Percentiles rank a stretch among this genome's conserved stretches.
phyloP scores from a whole-genome alignment of 2,329 filamentous ascomycete species.

The Setomelanomma holmii region DNA sequence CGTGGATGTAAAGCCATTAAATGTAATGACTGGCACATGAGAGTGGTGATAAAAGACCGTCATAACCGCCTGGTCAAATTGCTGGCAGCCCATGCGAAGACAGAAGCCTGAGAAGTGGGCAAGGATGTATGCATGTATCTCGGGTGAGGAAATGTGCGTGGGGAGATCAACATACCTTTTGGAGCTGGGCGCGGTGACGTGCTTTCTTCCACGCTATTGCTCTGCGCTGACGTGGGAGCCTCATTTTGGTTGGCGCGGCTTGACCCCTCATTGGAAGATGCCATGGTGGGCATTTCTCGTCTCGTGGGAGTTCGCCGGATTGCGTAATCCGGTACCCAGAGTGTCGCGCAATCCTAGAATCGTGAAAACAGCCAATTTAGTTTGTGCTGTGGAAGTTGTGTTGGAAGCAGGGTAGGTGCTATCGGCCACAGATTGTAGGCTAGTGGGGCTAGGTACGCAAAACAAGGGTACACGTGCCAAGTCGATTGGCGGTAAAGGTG shows the following conservation, averaged over 20 bases:
- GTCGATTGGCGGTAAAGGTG: constrained; percentile 28
- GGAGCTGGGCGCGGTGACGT: constrained; percentile 33
- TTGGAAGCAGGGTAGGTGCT: constrained; percentile 15
- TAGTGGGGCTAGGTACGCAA: constrained; percentile 16
- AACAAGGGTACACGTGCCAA: constrained; percentile 40
- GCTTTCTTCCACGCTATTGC: constrained; percentile 28
- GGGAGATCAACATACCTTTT: constrained; percentile 41
- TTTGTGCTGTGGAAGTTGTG: constrained; percentile 18
- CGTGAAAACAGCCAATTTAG: constrained; percentile 18
- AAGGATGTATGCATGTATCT: no score
- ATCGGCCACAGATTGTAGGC: constrained; percentile 10
- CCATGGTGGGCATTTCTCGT: constrained; percentile 22
- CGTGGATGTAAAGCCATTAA: no score
- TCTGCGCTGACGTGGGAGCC: constrained; percentile 20
- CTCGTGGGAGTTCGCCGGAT: constrained; percentile 3
- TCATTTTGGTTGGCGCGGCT: constrained; percentile 27
- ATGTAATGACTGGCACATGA: no score
- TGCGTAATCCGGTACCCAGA: constrained; percentile 11
- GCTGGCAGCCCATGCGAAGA: no score
- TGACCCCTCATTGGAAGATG: constrained; percentile 36
- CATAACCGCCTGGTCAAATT: no score
- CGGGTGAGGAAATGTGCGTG: not conserved
- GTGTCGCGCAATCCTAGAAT: constrained; percentile 6
- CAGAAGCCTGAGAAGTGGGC: no score
- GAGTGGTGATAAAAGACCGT: no score